Evolutionary conservation across 192 early-diverging fungal species (phyloP).

Genomic region (Phlyctochytrium planicorne): DNA sequence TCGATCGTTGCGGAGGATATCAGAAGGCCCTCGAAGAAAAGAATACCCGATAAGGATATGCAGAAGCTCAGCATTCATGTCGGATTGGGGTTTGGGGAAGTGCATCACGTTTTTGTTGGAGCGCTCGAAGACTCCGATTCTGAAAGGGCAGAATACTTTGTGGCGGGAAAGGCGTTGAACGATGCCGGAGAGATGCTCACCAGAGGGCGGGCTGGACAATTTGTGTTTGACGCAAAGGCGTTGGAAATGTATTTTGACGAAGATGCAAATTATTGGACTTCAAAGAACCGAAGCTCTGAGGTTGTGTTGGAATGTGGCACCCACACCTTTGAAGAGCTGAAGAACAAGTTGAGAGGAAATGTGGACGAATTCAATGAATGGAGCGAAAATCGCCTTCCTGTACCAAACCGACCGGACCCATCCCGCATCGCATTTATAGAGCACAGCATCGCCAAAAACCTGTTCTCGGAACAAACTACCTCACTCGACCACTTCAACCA

Average conservation of each 20-base stretch:
- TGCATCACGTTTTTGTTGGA: constrained; percentile 22
- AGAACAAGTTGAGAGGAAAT: too few species aligned
- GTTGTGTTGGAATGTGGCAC: too few species aligned
- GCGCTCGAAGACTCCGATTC: constrained; percentile 14
- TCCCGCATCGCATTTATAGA: background rate
- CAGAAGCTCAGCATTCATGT: constrained; percentile 31
- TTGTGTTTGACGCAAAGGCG: too few species aligned
- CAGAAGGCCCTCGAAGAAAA: too few species aligned
- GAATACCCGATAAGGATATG: too few species aligned
- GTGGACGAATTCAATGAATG: background rate
- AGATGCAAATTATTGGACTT: too few species aligned
- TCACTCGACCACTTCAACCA: constrained; percentile 7
- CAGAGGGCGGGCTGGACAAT: too few species aligned
- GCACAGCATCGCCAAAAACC: background rate
- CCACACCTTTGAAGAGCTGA: background rate
- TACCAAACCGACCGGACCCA: background rate
- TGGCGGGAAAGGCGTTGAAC: constrained; percentile 11
- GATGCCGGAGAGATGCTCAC: constrained; percentile 9
- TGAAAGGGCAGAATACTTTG: too few species aligned
- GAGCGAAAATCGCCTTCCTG: too few species aligned
- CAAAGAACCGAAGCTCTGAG: too few species aligned
- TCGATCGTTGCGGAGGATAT: too few species aligned
- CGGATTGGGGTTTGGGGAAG: constrained; percentile 11
- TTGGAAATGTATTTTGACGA: too few species aligned
- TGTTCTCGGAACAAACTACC: background rate